Base-by-base conservation (phyloP, 129 eudicot species). In the Rutidosis leptorrhynchoides region DNA sequence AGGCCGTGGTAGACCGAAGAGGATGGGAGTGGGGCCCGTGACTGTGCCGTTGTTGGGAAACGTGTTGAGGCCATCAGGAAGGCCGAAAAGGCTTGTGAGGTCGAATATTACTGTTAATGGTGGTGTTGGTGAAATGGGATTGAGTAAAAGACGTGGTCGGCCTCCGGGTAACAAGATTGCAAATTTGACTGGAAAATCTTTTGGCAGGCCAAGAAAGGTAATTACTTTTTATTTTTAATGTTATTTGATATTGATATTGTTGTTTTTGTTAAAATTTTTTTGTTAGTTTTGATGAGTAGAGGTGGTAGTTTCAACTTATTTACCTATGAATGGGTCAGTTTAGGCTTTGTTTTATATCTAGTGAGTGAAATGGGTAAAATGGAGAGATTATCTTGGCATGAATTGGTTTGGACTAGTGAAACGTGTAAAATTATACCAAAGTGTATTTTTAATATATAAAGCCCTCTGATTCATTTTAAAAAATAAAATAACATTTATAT, bases 171-270 rank as follows among this genome's bases (percentile, higher is more conserved):
- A 60, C 37, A 70, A 26, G 69, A 59, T 74, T 30, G 76, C 83
- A 58, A 84, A 72, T 55, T 67, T 77, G 6, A 66, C 77, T n/a
- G 96, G 96, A 40, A 81, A 62, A 53, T 76, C 88, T 33, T 16
- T 77, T 78, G 95, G 89, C 35, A 69, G 90, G 51, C 87, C 94
- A n/a, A 88, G 74, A 68, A 87, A 87, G 96, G 96, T 90, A 85
- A 17, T 37, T 17, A n/a, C n/a, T n/a, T n/a, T n/a, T n/a, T n/a
- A 11, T 46, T 20, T 1, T 54, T 2, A 27, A 1, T 16, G n/a
- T n/a, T n/a, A n/a, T n/a, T n/a, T n/a, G n/a, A n/a, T 60, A n/a
- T n/a, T n/a, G n/a, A n/a, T n/a, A n/a, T n/a, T n/a, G 14, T 49
- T 69, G 10, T 29, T 46, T 4, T 42, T 6, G 32, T 68, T 55